Evolutionary conservation across 2,329 filamentous ascomycete species (phyloP), one percentile per base, ranked within the genome.

Genomic region (Ophiostoma perfectum): DNA sequence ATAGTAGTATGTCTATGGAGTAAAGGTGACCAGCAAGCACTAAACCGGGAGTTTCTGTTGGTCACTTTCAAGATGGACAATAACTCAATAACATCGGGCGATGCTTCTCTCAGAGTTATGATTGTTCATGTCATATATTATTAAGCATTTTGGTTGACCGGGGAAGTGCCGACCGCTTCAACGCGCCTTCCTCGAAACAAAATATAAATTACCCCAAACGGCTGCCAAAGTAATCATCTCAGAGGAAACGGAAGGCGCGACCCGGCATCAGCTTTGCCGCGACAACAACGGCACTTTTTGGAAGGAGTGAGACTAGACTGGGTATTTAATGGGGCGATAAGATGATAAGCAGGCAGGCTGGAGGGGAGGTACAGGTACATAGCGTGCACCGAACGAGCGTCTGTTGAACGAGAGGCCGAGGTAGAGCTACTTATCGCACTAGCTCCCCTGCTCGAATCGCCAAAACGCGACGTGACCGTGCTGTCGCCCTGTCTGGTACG

Each of bases 381-480:
- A 27, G 3, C 9, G 0, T 4, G 8, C n/a, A 27, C 7, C 7
- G 27, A 27, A 27, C 27, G 27, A 27, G 27, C 27, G 27, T 27
- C 27, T 27, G 27, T 27, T 1, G 27, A 27, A 27, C 27, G 27
- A 27, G 27, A 27, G 27, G 2, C 27, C 27, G 27, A 27, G 27
- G 27, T 27, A 27, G 27, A 27, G 27, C 14, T 2, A 47, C 45
- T 14, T 47, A 36, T 18, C 2, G n/a, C 49, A 55, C 8, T 16
- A 7, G 49, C 27, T 27, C 27, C 27, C 27, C 27, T 27, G 27
- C 27, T 27, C 27, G 2, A 27, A 27, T 36, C 49, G 49, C 49
- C 49, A 55, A 55, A 55, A 55, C 49, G 49, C 49, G 49, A 55
- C 49, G 49, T 55, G 49, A 55, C 49, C 49, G 49, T 36, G 49